Percentiles rank a stretch among this genome's conserved stretches.
phyloP scores from a whole-genome alignment of 305 asterid genomes.

The Fraxinus paxiana region DNA sequence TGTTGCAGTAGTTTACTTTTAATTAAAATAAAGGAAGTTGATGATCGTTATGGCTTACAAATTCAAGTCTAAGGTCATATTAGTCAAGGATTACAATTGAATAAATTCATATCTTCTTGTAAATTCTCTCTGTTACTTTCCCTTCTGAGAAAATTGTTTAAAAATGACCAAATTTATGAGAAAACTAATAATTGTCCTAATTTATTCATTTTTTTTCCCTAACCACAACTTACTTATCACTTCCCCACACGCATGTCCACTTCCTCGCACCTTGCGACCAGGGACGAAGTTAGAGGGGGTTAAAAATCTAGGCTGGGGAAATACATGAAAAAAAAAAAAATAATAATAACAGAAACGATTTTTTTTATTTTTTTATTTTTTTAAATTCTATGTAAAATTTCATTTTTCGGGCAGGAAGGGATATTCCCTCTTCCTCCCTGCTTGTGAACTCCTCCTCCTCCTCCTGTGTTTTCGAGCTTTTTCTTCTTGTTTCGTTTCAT shows the following conservation, averaged over 20 bases:
- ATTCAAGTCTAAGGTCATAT: background rate
- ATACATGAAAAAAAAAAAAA: too few species aligned
- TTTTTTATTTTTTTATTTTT: too few species aligned
- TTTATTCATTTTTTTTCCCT: too few species aligned
- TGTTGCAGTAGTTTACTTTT: background rate
- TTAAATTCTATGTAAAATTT: too few species aligned
- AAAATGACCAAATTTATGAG: background rate
- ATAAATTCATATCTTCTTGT: background rate
- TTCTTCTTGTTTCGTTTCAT: too few species aligned
- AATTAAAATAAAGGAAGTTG: background rate
- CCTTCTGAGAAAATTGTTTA: background rate
- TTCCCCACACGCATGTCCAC: background rate
- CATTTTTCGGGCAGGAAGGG: too few species aligned
- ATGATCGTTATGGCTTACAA: background rate
- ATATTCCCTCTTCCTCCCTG: too few species aligned
- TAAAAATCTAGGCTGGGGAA: too few species aligned
- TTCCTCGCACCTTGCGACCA: background rate
- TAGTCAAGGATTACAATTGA: background rate
- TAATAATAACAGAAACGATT: too few species aligned
- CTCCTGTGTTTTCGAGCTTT: too few species aligned
- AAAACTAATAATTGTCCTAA: too few species aligned
- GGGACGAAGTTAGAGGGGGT: background rate
- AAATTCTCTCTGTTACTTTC: background rate
- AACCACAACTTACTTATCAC: background rate
- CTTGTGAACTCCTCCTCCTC: too few species aligned